A percentile compares a stretch with the other conserved stretches of the same genome.
phyloP scores from a whole-genome alignment of 768 basidiomycete genomes.

The Amanita inopinata region DNA sequence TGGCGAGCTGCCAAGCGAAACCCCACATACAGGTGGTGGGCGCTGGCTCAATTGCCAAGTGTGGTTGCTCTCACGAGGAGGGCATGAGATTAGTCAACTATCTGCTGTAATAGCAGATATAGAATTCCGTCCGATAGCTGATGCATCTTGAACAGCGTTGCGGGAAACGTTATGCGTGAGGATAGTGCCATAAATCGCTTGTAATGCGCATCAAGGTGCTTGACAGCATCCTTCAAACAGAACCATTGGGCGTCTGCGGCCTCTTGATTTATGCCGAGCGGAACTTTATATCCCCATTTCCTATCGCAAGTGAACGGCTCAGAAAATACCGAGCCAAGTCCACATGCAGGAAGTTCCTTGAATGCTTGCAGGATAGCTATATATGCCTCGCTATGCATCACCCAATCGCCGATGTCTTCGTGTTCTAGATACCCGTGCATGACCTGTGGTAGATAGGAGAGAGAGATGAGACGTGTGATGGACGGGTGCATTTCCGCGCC shows the following conservation, averaged over 20 bases:
- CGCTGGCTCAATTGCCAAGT: too few relatives aligned
- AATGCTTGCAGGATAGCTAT: conserved; percentile 21
- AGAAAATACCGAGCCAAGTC: conserved; percentile 12
- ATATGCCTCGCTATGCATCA: conserved; percentile 25
- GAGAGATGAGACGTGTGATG: conserved; percentile 16
- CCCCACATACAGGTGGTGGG: too few relatives aligned
- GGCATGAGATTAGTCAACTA: conserved; percentile 13
- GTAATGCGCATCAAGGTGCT: conserved; percentile 20
- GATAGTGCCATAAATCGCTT: conserved; percentile 21
- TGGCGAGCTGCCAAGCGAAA: too few relatives aligned
- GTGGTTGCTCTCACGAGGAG: too few relatives aligned
- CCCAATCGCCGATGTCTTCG: conserved; percentile 25
- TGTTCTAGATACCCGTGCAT: conserved; percentile 23
- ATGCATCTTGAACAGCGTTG: conserved; percentile 28
- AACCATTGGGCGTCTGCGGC: conserved; percentile 8
- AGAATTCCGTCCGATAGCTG: conserved; percentile 28
- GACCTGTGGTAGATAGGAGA: conserved; percentile 23
- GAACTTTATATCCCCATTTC: conserved; percentile 6
- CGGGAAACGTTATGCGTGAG: conserved; percentile 21
- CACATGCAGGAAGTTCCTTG: conserved; percentile 17
- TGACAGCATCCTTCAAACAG: conserved; percentile 16
- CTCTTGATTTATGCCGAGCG: conserved; percentile 3
- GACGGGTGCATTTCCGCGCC: conserved; percentile 12
- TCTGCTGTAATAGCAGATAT: conserved; percentile 27
- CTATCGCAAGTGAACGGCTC: conserved; percentile 7